Conservation (phyloP, 1,284 basidiomycete species). For the Megacollybia platyphylla region DNA sequence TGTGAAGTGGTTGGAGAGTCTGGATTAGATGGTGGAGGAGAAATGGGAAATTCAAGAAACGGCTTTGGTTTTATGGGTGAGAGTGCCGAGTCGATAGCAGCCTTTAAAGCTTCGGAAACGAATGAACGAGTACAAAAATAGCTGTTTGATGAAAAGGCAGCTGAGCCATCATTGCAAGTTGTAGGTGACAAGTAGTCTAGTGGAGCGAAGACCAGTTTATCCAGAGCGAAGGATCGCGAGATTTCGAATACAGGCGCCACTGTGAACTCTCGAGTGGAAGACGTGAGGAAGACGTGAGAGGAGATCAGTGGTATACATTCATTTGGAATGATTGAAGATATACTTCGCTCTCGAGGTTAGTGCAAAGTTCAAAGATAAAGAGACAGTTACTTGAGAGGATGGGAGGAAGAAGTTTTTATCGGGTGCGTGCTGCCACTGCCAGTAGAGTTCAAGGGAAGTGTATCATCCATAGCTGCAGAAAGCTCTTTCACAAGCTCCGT, state of each 20-base stretch:
- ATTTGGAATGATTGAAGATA: constrained; percentile 53
- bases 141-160: constrained; percentile 7
- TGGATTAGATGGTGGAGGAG: no score
- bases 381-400: constrained; percentile 67
- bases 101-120: constrained; percentile 28
- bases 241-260: constrained; percentile 29
- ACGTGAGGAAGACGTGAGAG: constrained; percentile 28
- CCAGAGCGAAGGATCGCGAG: constrained; percentile 26
- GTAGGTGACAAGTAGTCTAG: constrained; percentile 7
- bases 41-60: background rate
- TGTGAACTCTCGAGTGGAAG: constrained; percentile 10
- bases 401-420: constrained; percentile 68
- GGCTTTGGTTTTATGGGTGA: constrained; percentile 11
- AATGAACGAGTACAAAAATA: constrained; percentile 17
- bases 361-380: constrained; percentile 5
- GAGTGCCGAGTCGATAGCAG: constrained; percentile 28
- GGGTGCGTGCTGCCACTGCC: constrained; percentile 7
- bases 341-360: constrained; percentile 22
- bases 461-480: constrained; percentile 37
- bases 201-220: constrained; percentile 17
- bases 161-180: constrained; percentile 1
- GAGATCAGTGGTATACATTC: constrained; percentile 46
- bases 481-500: constrained; percentile 31
- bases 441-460: constrained; percentile 9
- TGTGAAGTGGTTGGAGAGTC: constrained; percentile 6